phyloP scores from a whole-genome alignment of 108 stramenopile species.

The Skeletonema potamos region DNA sequence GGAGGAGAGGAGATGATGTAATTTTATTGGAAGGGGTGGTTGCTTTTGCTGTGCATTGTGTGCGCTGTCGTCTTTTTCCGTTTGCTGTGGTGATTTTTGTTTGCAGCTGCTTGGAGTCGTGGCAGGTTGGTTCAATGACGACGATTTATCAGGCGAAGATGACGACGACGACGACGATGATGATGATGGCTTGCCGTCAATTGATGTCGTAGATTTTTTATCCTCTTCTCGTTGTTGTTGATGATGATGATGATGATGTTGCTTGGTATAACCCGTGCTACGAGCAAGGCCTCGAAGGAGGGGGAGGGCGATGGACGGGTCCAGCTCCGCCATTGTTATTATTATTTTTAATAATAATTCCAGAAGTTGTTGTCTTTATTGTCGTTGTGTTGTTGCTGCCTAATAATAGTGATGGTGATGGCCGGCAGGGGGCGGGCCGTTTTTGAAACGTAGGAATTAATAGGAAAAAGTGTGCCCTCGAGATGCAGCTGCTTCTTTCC shows the following conservation, averaged over 20 bases:
- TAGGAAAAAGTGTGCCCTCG: no score
- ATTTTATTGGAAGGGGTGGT: neutral
- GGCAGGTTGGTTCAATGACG: neutral
- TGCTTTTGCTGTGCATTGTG: neutral
- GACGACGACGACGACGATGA: neutral
- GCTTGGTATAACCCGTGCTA: neutral
- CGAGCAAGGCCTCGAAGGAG: constrained; percentile 21
- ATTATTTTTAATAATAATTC: neutral
- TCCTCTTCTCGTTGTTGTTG: neutral
- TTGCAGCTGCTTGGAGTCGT: neutral
- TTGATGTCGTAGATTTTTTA: neutral
- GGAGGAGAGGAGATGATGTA: neutral
- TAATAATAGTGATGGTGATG: no score
- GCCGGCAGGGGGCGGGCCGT: no score
- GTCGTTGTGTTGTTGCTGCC: no score
- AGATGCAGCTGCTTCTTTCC: no score
- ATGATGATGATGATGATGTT: no score
- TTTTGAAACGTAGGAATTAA: no score
- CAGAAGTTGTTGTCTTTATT: no score
- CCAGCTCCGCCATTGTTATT: neutral
- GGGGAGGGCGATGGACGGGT: constrained; percentile 26
- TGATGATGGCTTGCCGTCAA: neutral
- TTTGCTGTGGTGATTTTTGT: neutral
- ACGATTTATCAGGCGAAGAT: neutral
- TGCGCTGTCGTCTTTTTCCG: neutral